These are phyloP conservation scores for Silene vulgaris DNA, from an alignment of 179 eudicot genomes.

Conservation along the genomic window DNA sequence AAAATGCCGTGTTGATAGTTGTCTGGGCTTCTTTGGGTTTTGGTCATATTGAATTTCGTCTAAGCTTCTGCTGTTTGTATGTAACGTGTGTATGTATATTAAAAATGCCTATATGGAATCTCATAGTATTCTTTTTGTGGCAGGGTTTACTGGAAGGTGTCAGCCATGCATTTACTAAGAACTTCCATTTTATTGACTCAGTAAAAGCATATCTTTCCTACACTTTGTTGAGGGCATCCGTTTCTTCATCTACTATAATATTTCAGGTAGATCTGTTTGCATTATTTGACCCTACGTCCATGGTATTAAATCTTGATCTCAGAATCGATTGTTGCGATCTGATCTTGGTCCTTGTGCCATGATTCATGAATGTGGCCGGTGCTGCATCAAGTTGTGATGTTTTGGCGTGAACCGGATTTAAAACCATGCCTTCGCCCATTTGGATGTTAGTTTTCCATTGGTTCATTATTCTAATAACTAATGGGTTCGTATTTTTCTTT, in stretches of 20 bases:
- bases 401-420: background rate
- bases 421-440: background rate
- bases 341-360: constrained; percentile 1
- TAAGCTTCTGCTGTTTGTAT: constrained; percentile 2
- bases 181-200: constrained; percentile 85
- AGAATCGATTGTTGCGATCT: background rate
- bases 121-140: constrained; percentile 19
- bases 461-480: constrained; percentile 5
- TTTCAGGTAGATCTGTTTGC: constrained; percentile 58
- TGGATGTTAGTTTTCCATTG: background rate
- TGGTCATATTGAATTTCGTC: background rate
- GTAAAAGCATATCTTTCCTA: constrained; percentile 92
- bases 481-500: constrained; percentile 6
- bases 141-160: constrained; percentile 95
- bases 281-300: constrained; percentile 3
- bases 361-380: background rate
- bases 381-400: background rate
- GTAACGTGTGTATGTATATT: background rate
- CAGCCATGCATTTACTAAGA: constrained; percentile 76
- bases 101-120: background rate
- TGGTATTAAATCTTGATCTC: background rate
- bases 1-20: background rate
- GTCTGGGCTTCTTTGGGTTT: background rate
- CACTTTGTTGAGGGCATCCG: constrained; percentile 77
- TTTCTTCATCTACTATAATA: constrained; percentile 75